These are phyloP conservation scores for Parasitella parasitica DNA, from an alignment of 371 early-diverging fungal genomes.

Conservation along the genomic window DNA sequence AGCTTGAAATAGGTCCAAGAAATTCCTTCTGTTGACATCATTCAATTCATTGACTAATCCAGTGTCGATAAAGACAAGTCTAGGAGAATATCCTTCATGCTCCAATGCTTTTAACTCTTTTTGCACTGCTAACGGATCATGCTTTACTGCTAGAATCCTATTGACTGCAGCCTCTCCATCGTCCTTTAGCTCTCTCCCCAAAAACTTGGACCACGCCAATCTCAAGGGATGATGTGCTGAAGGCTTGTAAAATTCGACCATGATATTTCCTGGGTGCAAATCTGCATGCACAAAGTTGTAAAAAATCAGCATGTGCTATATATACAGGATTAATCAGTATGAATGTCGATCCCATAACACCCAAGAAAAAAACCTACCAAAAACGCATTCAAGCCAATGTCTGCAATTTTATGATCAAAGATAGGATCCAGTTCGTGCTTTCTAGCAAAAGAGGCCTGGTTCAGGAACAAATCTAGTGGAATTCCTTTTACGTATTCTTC, in stretches of 20 bases:
- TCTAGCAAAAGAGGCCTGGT: slow-evolving; percentile 31
- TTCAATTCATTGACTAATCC: slow-evolving; percentile 85
- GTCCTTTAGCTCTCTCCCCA: slow-evolving; percentile 36
- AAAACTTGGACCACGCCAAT: slow-evolving; percentile 43
- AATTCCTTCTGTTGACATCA: slow-evolving; percentile 73
- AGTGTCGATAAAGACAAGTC: slow-evolving; percentile 86
- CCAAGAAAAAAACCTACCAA: slow-evolving; percentile 40
- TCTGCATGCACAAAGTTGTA: slow-evolving; percentile 96
- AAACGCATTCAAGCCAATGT: slow-evolving; percentile 59
- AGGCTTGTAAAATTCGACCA: slow-evolving; percentile 80
- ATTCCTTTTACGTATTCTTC: slow-evolving; percentile 83
- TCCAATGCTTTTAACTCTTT: slow-evolving; percentile 54
- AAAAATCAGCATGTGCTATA: slow-evolving; percentile 82
- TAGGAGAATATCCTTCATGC: slow-evolving; percentile 71
- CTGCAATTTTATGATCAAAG: slow-evolving; percentile 74
- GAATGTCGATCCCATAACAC: too few species aligned
- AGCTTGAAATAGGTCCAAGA: slow-evolving; percentile 87
- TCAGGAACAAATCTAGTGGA: slow-evolving; percentile 73
- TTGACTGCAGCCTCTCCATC: slow-evolving; percentile 42
- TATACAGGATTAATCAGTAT: background rate
- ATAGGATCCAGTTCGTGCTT: slow-evolving; percentile 31
- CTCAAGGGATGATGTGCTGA: slow-evolving; percentile 60
- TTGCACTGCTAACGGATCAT: slow-evolving; percentile 48
- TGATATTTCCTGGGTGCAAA: slow-evolving; percentile 93
- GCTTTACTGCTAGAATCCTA: slow-evolving; percentile 27